Percentiles rank a stretch among this genome's conserved stretches.
These are phyloP conservation scores for Apiospora aurea DNA, from an alignment of 2,329 filamentous ascomycete species.

Conservation along the genomic window DNA sequence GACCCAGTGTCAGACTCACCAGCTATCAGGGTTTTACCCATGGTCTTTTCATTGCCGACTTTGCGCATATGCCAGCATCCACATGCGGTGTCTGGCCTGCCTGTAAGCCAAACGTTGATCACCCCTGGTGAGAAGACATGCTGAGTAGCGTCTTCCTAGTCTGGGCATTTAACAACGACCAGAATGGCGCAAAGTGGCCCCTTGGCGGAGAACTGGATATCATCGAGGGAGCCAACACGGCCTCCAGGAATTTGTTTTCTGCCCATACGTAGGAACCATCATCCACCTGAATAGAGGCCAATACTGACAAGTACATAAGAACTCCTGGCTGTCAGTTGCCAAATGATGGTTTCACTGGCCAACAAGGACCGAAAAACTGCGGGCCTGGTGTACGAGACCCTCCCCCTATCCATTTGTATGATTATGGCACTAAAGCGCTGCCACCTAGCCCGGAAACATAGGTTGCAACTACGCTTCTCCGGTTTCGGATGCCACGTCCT, in stretches of 20 bases:
- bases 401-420: not conserved
- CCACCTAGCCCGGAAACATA: conserved; percentile 50
- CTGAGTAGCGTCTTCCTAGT: conserved; percentile 43
- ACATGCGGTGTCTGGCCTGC: conserved; percentile 78
- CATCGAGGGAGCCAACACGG: conserved; percentile 72
- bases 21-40: conserved; percentile 69
- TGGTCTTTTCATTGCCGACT: conserved; percentile 75
- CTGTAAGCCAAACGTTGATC: conserved; percentile 51
- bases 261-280: conserved; percentile 59
- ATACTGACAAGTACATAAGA: not conserved
- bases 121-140: not conserved
- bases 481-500: conserved; percentile 52
- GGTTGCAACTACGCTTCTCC: conserved; percentile 55
- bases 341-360: conserved; percentile 36
- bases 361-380: conserved; percentile 36
- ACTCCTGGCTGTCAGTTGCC: conserved; percentile 35
- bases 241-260: conserved; percentile 66
- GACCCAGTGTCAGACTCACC: conserved; percentile 69
- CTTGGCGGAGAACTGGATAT: conserved; percentile 71
- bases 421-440: not conserved
- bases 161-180: conserved; percentile 53
- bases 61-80: conserved; percentile 75
- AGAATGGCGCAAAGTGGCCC: conserved; percentile 63
- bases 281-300: conserved; percentile 30
- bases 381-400: conserved; percentile 34